These are phyloP conservation scores for Saturnispora hagleri DNA, from an alignment of 805 yeast species.

Conservation along the genomic window DNA sequence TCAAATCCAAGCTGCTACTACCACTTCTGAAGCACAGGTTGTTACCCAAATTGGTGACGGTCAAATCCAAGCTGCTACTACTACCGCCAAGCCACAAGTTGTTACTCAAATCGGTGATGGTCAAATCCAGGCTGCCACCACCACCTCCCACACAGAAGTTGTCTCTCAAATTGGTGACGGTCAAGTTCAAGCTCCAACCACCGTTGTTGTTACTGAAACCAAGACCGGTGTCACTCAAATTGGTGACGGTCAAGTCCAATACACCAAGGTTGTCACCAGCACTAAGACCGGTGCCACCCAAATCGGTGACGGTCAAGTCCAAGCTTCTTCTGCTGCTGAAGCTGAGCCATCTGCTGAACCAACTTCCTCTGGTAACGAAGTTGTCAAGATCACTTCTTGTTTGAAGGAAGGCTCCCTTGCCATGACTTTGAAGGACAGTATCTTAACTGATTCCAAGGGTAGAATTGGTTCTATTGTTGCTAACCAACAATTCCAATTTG, in stretches of 20 bases:
- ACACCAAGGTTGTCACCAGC: constrained; percentile 27
- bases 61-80: constrained; percentile 22
- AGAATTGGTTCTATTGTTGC: constrained; percentile 54
- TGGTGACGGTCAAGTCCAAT: constrained; percentile 48
- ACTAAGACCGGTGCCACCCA: constrained; percentile 27
- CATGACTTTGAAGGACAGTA: constrained; percentile 32
- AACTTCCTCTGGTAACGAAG: constrained; percentile 12
- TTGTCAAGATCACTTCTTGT: constrained; percentile 26
- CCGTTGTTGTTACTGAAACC: constrained; percentile 31
- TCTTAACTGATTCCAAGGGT: constrained; percentile 39
- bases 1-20: constrained; percentile 27
- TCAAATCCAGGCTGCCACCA: constrained; percentile 34
- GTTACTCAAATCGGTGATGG: constrained; percentile 30
- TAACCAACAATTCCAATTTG: constrained; percentile 57
- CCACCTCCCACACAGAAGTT: constrained; percentile 19
- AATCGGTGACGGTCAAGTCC: constrained; percentile 32
- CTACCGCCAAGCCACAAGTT: constrained; percentile 8
- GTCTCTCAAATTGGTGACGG: constrained; percentile 24
- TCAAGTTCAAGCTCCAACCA: constrained; percentile 21
- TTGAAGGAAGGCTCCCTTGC: constrained; percentile 31
- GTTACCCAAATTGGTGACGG: constrained; percentile 51
- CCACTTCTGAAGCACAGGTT: constrained; percentile 18
- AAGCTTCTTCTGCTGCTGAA: constrained; percentile 28
- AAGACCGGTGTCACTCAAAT: constrained; percentile 33
- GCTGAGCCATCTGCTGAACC: constrained; percentile 20